Percentiles rank a stretch among this genome's conserved stretches.
Conservation (phyloP, 768 basidiomycete genomes). For the Bullera alba region DNA sequence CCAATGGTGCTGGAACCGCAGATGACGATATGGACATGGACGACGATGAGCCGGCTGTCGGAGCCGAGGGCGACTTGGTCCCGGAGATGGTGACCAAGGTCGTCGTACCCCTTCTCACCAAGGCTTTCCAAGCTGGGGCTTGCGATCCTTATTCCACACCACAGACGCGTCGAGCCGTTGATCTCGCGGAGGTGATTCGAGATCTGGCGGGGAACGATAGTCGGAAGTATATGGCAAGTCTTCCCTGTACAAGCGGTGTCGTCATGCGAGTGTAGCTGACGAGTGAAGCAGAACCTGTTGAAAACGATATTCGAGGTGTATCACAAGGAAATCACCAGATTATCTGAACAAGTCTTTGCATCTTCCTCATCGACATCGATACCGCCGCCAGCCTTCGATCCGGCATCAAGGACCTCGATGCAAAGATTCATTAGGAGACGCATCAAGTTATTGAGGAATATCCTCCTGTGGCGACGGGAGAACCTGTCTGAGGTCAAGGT, state of each 20-base stretch:
- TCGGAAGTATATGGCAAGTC: constrained; percentile 48
- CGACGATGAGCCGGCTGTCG: constrained; percentile 57
- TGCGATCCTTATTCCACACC: constrained; percentile 71
- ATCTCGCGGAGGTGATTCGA: constrained; percentile 74
- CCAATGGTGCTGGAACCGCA: constrained; percentile 27
- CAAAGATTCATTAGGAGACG: constrained; percentile 61
- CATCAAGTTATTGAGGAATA: constrained; percentile 65
- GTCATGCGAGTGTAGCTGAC: background rate
- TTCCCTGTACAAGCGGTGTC: background rate
- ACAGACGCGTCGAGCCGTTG: constrained; percentile 59
- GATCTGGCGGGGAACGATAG: constrained; percentile 59
- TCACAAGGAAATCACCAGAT: constrained; percentile 50
- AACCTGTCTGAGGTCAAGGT: constrained; percentile 56
- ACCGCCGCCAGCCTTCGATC: constrained; percentile 59
- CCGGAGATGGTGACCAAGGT: constrained; percentile 80
- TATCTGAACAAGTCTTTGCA: constrained; percentile 37
- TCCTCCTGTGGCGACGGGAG: constrained; percentile 70
- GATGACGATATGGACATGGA: constrained; percentile 40
- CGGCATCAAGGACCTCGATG: constrained; percentile 65
- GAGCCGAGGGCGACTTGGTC: constrained; percentile 79
- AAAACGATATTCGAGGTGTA: constrained; percentile 53
- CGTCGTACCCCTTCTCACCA: constrained; percentile 66
- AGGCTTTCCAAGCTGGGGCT: constrained; percentile 68
- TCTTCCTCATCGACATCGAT: constrained; percentile 14
- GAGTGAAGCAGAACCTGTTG: constrained; percentile 51